Conservation (phyloP, 306 rosid genomes). For the Ormosia emarginata region DNA sequence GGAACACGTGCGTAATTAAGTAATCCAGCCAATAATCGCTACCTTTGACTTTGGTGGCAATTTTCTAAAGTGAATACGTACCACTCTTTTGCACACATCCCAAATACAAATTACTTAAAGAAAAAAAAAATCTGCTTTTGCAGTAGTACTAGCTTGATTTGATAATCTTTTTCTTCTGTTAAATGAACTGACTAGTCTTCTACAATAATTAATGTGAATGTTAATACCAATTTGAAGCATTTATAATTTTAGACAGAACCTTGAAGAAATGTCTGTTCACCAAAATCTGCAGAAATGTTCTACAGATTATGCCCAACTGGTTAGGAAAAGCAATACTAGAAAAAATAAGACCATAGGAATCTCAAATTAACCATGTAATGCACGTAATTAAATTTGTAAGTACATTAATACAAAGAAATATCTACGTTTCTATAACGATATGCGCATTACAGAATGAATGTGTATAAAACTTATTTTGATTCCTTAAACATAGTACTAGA, state of each 20-base stretch:
- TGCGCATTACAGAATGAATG: neutral
- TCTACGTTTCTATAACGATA: neutral
- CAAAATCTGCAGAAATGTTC: neutral
- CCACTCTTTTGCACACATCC: conserved; percentile 12
- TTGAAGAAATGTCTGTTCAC: neutral
- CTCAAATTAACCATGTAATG: neutral
- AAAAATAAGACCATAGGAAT: too few relatives aligned
- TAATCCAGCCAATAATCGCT: conserved; percentile 29
- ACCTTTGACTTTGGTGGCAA: conserved; percentile 36
- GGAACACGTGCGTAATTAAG: conserved; percentile 28
- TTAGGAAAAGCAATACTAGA: too few relatives aligned
- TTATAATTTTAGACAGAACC: neutral
- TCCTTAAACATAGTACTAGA: neutral
- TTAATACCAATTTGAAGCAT: neutral
- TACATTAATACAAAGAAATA: neutral
- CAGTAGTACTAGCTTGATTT: neutral
- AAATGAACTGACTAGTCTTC: neutral
- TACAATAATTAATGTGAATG: neutral
- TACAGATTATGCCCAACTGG: too few relatives aligned
- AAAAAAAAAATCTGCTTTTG: neutral
- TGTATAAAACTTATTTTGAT: neutral
- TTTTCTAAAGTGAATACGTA: conserved; percentile 7
- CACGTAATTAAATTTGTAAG: neutral
- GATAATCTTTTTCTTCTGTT: neutral
- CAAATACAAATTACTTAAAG: neutral